These are phyloP conservation scores for Echria macrotheca DNA, from an alignment of 495 filamentous ascomycete species.

Conservation along the genomic window DNA sequence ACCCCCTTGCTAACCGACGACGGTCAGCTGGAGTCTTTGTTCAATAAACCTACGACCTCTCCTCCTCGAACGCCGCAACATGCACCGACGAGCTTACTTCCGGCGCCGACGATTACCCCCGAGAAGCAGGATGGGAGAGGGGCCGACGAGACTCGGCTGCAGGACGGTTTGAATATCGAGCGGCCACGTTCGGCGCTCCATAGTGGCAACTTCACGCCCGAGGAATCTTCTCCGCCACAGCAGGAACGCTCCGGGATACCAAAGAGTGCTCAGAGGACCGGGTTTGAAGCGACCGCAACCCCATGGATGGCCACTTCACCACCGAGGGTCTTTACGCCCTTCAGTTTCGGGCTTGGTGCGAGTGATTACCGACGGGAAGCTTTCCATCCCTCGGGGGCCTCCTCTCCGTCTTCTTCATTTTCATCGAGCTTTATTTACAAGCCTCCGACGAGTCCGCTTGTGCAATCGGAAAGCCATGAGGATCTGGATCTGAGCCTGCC, in stretches of 20 bases:
- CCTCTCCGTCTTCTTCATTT: constrained; percentile 67
- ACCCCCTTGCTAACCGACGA: neutral
- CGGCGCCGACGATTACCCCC: constrained; percentile 37
- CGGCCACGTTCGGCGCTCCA: constrained; percentile 83
- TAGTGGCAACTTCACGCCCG: constrained; percentile 77
- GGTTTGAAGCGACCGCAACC: constrained; percentile 7
- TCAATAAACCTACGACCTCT: constrained; percentile 24
- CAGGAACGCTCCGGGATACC: neutral
- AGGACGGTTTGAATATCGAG: constrained; percentile 60
- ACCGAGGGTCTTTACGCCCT: constrained; percentile 37
- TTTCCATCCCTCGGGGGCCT: constrained; percentile 38
- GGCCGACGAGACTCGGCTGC: constrained; percentile 24
- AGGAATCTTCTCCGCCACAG: constrained; percentile 27
- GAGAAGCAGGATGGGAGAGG: constrained; percentile 27
- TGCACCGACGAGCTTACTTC: constrained; percentile 29
- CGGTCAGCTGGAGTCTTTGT: constrained; percentile 35
- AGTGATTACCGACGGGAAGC: constrained; percentile 21
- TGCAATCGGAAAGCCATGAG: constrained; percentile 83
- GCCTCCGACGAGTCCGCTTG: constrained; percentile 85
- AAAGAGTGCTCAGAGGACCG: neutral
- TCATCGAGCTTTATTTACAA: constrained; percentile 81
- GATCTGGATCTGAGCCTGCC: constrained; percentile 61
- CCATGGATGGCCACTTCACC: constrained; percentile 44
- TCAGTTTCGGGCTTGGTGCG: constrained; percentile 29
- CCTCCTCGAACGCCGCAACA: constrained; percentile 34